Evolutionary conservation across 1,139 yeast species (phyloP), one percentile per base, ranked within the genome.

Genomic region (Sugiyamaella xylanicola): DNA sequence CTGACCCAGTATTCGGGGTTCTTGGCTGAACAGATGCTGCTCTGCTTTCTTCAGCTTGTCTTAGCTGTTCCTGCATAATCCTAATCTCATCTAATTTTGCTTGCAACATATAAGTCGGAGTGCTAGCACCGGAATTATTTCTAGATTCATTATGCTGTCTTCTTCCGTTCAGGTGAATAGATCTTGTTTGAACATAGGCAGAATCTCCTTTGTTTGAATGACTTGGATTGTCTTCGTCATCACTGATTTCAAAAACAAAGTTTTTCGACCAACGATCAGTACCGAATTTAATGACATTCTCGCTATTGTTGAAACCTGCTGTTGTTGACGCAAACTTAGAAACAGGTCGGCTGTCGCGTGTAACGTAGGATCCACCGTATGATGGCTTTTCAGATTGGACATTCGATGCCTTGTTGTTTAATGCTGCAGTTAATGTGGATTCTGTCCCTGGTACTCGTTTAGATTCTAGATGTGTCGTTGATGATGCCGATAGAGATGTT

Each of bases 281-380:
- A 4, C 83, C 83, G 40, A 74, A 76, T 50, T 65, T 75, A 22
- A 46, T 11, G n/a, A 32, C 43, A 19, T 32, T 21, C 35, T 36
- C 3, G 16, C 11, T 7, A 27, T 11, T 15, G n/a, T 5, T 27
- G n/a, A n/a, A n/a, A n/a, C n/a, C n/a, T n/a, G 29, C 29, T 25
- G 29, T 5, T 9, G 29, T 25, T 25, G 29, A 5, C 9, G 29
- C 29, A 25, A 9, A 25, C 9, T 9, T 9, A 25, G 29, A 25
- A 25, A 25, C 29, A 5, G 29, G 29, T 25, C 9, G n/a, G n/a
- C n/a, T n/a, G n/a, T n/a, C n/a, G n/a, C n/a, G n/a, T n/a, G n/a
- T n/a, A n/a, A n/a, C n/a, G n/a, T n/a, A n/a, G n/a, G n/a, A n/a
- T n/a, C n/a, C n/a, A n/a, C n/a, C n/a, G n/a, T n/a, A n/a, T n/a